Conservation (phyloP, 2,329 filamentous ascomycete genomes). For the Pseudogymnoascus sp. region DNA sequence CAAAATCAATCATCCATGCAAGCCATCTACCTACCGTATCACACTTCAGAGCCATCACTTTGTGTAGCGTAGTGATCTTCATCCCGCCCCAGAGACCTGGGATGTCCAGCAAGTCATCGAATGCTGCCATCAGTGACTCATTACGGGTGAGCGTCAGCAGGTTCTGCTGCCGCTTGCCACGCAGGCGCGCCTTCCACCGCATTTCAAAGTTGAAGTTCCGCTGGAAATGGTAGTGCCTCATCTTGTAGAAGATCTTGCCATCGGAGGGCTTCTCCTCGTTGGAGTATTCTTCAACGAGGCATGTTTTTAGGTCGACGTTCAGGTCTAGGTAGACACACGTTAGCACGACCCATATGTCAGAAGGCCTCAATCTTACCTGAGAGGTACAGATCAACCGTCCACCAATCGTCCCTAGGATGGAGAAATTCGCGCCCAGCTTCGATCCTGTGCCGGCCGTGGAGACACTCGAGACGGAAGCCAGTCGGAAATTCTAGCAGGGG, state of each 20-base stretch:
- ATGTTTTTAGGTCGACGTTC: slow-evolving; percentile 19
- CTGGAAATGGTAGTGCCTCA: slow-evolving; percentile 21
- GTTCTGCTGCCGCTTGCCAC: not conserved
- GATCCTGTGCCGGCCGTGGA: slow-evolving; percentile 14
- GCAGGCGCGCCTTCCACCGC: slow-evolving; percentile 15
- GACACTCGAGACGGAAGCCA: slow-evolving; percentile 4
- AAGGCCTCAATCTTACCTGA: slow-evolving; percentile 10
- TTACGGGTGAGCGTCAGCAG: not conserved
- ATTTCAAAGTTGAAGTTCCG: slow-evolving; percentile 12
- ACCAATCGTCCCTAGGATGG: slow-evolving; percentile 11
- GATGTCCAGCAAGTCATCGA: slow-evolving; percentile 15
- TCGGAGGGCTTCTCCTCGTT: slow-evolving; percentile 24
- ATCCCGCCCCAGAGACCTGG: slow-evolving; percentile 14
- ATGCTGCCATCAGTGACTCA: slow-evolving; percentile 10
- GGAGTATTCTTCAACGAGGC: slow-evolving; percentile 26
- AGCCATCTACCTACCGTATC: slow-evolving; percentile 10
- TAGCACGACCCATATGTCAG: not conserved
- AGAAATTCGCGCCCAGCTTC: slow-evolving; percentile 16
- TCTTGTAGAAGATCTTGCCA: slow-evolving; percentile 28
- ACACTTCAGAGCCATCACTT: slow-evolving; percentile 13
- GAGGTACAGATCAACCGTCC: slow-evolving; percentile 14
- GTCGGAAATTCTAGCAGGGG: no score
- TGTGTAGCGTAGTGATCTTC: slow-evolving; percentile 14
- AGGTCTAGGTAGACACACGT: slow-evolving; percentile 19
- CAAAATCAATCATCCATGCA: not conserved